Percentiles rank a stretch among this genome's conserved stretches.
phyloP scores from a whole-genome alignment of 2,329 filamentous ascomycete genomes.

The Alternaria novae-zelandiae region DNA sequence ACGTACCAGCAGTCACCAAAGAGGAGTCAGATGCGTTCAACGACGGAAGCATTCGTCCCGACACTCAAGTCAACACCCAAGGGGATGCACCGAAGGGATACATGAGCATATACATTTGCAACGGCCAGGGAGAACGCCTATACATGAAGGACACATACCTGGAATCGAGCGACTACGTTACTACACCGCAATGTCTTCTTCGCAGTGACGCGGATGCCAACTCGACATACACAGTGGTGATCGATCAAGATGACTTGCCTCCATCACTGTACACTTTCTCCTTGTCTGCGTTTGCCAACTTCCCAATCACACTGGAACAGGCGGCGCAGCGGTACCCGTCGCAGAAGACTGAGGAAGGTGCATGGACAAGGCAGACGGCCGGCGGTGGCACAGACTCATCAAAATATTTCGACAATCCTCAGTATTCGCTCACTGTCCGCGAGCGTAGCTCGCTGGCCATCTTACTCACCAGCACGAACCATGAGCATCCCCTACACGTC shows the following conservation, averaged over 20 bases:
- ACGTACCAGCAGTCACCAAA: slow-evolving; percentile 54
- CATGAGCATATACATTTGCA: slow-evolving; percentile 85
- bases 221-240: slow-evolving; percentile 67
- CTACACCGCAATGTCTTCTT: slow-evolving; percentile 89
- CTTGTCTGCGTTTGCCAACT: slow-evolving; percentile 78
- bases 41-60: slow-evolving; percentile 34
- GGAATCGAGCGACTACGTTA: slow-evolving; percentile 84
- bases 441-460: slow-evolving; percentile 69
- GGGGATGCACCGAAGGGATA: slow-evolving; percentile 66
- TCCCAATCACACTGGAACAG: slow-evolving; percentile 64
- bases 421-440: slow-evolving; percentile 72
- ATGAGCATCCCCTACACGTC: slow-evolving; percentile 79
- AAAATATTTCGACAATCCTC: slow-evolving; percentile 84
- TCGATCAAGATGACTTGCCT: slow-evolving; percentile 80
- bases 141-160: slow-evolving; percentile 75
- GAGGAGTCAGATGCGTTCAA: slow-evolving; percentile 41
- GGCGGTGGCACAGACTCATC: slow-evolving; percentile 82
- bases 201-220: slow-evolving; percentile 68
- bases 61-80: slow-evolving; percentile 27
- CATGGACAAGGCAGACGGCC: slow-evolving; percentile 80
- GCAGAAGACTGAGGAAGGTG: slow-evolving; percentile 64
- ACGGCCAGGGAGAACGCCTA: slow-evolving; percentile 72
- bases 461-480: slow-evolving; percentile 71
- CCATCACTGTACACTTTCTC: slow-evolving; percentile 81
- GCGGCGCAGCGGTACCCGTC: slow-evolving; percentile 68